Evolutionary conservation across 139 green algal genomes (phyloP).

Genomic region (Chlorella ohadii): DNA sequence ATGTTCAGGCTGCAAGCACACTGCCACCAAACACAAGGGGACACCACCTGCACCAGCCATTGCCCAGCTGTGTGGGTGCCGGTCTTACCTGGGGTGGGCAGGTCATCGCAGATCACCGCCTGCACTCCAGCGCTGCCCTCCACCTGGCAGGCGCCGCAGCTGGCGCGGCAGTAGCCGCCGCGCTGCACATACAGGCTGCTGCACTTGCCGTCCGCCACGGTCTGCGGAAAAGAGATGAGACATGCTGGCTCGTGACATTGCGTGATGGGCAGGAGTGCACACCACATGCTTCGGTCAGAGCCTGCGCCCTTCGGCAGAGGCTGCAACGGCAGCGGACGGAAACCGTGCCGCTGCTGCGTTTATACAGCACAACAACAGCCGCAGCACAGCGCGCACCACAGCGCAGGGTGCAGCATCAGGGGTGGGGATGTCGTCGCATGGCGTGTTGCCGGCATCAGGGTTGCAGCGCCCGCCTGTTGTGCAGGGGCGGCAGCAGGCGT

Average conservation of each 20-base stretch:
- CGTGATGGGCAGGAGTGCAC: no score
- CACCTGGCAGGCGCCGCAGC: conserved; percentile 30
- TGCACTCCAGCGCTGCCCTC: neutral
- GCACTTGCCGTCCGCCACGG: conserved; percentile 7
- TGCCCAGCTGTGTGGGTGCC: no score
- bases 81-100: conserved; percentile 2
- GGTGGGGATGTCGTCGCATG: conserved; percentile 24
- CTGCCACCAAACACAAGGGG: no score
- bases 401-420: conserved; percentile 11
- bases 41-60: no score
- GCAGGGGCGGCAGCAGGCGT: no score
- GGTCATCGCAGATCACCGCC: neutral
- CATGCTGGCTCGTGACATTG: no score
- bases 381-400: neutral
- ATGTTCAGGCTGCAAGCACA: no score
- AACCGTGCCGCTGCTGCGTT: no score
- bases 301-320: no score
- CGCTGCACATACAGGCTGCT: conserved; percentile 19
- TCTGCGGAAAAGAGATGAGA: neutral
- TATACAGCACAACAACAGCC: no score
- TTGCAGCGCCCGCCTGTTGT: neutral
- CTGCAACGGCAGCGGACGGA: no score
- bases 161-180: conserved; percentile 35
- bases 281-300: no score
- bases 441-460: neutral